phyloP scores from a whole-genome alignment of 257 asterid genomes.

The Solanum lignicaule region DNA sequence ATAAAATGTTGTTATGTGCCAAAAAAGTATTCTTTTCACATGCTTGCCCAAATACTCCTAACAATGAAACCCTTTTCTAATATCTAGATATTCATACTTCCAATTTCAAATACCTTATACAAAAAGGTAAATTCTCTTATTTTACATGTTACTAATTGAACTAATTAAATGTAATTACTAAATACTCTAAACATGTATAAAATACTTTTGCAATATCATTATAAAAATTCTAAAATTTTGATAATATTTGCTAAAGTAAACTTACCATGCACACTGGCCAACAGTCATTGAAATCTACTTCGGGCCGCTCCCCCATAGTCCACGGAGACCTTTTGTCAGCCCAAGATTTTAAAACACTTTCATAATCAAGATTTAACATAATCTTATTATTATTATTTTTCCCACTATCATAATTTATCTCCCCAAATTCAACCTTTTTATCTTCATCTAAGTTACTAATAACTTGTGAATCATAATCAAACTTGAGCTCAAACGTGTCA shows the following conservation, averaged over 20 bases:
- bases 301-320: slow-evolving; percentile 58
- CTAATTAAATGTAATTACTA: neutral
- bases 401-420: neutral
- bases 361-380: slow-evolving; percentile 58
- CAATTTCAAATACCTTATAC: neutral
- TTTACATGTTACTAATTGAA: neutral
- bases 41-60: neutral
- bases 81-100: neutral
- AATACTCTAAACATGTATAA: neutral
- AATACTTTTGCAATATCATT: neutral
- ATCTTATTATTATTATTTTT: slow-evolving; percentile 11
- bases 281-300: slow-evolving; percentile 30
- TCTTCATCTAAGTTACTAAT: neutral
- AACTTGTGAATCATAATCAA: slow-evolving; percentile 39
- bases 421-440: slow-evolving; percentile 1
- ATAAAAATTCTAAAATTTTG: neutral
- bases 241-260: neutral
- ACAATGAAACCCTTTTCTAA: neutral
- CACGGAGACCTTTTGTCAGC: slow-evolving; percentile 55
- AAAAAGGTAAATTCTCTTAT: neutral
- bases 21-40: neutral
- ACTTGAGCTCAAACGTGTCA: slow-evolving; percentile 19
- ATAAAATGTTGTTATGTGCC: neutral
- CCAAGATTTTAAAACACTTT: slow-evolving; percentile 61
- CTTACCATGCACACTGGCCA: slow-evolving; percentile 58